Evolutionary conservation across 228 moss, liverwort and hornwort genomes (phyloP).

Genomic region (Sphagnum magellanicum): DNA sequence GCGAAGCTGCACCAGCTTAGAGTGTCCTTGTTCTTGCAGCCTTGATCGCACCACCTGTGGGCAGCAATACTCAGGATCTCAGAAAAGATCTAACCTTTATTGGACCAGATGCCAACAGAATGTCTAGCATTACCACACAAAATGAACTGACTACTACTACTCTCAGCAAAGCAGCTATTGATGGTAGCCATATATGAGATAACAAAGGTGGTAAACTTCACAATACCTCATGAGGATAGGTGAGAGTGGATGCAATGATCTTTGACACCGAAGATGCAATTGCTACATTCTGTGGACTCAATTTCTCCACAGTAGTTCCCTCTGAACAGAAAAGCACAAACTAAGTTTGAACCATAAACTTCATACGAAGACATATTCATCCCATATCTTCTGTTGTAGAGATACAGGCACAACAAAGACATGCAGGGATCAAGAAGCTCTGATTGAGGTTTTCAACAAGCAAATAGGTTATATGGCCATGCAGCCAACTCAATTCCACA

Average conservation of each 20-base stretch:
- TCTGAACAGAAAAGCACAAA: constrained; percentile 26
- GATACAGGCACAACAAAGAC: too few species aligned
- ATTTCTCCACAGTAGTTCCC: constrained; percentile 73
- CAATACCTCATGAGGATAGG: constrained; percentile 94
- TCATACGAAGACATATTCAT: background rate
- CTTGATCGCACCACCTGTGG: constrained; percentile 92
- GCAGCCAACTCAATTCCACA: too few species aligned
- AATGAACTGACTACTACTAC: background rate
- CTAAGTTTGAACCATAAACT: background rate
- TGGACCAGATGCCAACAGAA: background rate
- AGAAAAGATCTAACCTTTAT: background rate
- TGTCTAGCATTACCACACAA: too few species aligned
- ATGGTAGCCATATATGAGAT: too few species aligned
- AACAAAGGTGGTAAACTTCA: too few species aligned
- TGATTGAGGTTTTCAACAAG: too few species aligned
- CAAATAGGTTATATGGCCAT: too few species aligned
- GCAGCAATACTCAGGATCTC: background rate
- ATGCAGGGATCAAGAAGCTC: too few species aligned
- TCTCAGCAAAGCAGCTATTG: background rate
- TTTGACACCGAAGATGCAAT: constrained; percentile 88
- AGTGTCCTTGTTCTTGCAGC: constrained; percentile 95
- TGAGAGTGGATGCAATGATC: constrained; percentile 90
- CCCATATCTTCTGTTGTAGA: too few species aligned
- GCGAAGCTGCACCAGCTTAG: constrained; percentile 62
- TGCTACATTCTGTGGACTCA: constrained; percentile 77